Evolutionary conservation across 805 yeast species (phyloP), one percentile per base, ranked within the genome.

Genomic region (Nakazawaea sp.): DNA sequence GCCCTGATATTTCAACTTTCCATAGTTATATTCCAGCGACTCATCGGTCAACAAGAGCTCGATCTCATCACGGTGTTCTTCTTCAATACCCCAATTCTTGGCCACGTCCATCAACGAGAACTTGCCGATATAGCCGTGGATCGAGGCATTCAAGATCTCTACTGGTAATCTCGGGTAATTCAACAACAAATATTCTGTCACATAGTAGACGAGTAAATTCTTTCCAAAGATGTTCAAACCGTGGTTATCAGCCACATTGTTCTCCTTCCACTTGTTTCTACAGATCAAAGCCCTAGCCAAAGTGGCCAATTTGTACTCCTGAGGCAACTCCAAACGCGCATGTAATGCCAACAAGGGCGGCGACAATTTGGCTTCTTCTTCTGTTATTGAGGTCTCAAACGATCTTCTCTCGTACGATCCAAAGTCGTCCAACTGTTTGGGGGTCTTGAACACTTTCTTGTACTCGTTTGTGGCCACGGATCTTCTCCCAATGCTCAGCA

Each of bases 151-250:
- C 40, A 87, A 71, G 19, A 89, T 81, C 7, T 77, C 72, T 43
- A 81, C 70, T 13, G 99, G 98, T 35, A 92, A 68, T 55, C 99
- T 75, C 37, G 99, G 99, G 56, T 88, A 88, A 46, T 72, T 76
- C 35, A 78, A 59, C 49, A 87, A 62, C 42, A 90, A 64, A 48
- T 82, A 64, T 56, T 87, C 95, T 16, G 83, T 70, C 4, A 78
- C 81, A 51, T 85, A 81, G 57, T 78, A 86, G 10, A 80, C 74
- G 43, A 92, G 62, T 33, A 92, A 62, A 42, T 79, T 77, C 50
- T 79, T 76, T 35, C 98, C 98, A 52, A 90, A 78, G n/a, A 76
- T 72, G 41, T 82, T 73, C 52, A 90, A 69, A 4, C 94, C 92
- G 40, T 68, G 68, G 57, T 92, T 90, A 58, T 84, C 82, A 13